phyloP scores from a whole-genome alignment of 164 flowering plant genomes.

The Euptelea pleiosperma region DNA sequence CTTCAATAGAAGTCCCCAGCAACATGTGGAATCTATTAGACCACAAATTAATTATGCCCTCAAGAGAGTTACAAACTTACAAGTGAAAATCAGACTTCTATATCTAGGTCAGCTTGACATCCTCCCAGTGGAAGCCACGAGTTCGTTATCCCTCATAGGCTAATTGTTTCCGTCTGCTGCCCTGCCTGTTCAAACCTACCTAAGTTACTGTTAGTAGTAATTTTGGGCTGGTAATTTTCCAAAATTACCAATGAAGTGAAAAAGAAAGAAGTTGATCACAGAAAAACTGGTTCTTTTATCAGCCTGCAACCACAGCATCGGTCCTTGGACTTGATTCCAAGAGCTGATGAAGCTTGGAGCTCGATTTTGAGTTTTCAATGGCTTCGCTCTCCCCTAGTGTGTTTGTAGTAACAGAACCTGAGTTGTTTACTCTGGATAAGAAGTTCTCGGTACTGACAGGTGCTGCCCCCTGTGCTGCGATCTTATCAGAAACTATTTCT shows the following conservation, averaged over 20 bases:
- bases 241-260: constrained; percentile 3
- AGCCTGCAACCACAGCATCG: constrained; percentile 20
- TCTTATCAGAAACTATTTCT: constrained; percentile 5
- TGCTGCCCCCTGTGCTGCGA: neutral
- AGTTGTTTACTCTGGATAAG: neutral
- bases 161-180: no score
- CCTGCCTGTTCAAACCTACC: constrained; percentile 11
- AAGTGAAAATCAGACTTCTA: no score
- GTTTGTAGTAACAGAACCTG: neutral
- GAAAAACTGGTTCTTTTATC: constrained; percentile 2
- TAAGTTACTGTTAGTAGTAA: constrained; percentile 15
- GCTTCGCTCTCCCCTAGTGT: neutral
- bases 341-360: constrained; percentile 18
- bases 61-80: neutral
- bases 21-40: constrained; percentile 3
- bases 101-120: no score
- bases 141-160: no score
- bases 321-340: constrained; percentile 17
- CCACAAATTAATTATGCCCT: constrained; percentile 10
- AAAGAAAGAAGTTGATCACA: neutral
- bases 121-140: no score
- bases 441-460: constrained; percentile 7
- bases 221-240: neutral
- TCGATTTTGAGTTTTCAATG: constrained; percentile 11
- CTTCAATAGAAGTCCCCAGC: neutral